Conservation (phyloP, 2,329 filamentous ascomycete genomes). For the Ambrosiella xylebori region DNA sequence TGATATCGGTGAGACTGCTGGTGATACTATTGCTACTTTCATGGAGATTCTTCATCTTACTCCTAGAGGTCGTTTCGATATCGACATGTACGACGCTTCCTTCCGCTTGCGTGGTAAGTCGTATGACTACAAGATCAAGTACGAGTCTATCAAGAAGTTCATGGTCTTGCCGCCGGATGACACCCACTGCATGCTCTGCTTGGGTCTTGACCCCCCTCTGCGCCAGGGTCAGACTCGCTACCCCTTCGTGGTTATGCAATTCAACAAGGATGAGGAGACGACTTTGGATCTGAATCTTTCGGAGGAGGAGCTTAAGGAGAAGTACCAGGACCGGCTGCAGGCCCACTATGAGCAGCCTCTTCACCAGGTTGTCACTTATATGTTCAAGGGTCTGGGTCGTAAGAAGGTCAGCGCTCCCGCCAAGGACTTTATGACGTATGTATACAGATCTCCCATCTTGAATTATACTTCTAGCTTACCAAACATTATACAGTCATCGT, state of each 20-base stretch:
- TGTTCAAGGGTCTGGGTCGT: constrained; percentile 84
- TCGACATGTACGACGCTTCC: constrained; percentile 97
- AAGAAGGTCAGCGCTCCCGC: constrained; percentile 92
- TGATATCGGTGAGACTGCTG: constrained; percentile 97
- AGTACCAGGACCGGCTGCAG: constrained; percentile 81
- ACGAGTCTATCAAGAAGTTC: constrained; percentile 95
- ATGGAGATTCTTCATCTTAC: constrained; percentile 93
- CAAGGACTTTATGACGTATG: constrained; percentile 72
- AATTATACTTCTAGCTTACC: not conserved
- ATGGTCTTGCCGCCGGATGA: constrained; percentile 98
- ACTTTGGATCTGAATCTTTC: constrained; percentile 93
- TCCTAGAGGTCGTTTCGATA: constrained; percentile 87
- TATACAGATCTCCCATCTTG: constrained; percentile 8
- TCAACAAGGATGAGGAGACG: constrained; percentile 94
- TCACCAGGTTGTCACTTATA: constrained; percentile 82
- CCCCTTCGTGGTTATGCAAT: constrained; percentile 97
- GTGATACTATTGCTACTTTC: constrained; percentile 95
- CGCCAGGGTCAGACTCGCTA: constrained; percentile 96
- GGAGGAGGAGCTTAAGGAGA: constrained; percentile 63
- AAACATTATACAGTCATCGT: constrained; percentile 45
- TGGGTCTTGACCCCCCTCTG: constrained; percentile 85
- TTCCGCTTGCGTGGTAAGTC: constrained; percentile 97
- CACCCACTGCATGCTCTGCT: constrained; percentile 81
- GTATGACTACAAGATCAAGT: constrained; percentile 99
- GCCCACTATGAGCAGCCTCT: constrained; percentile 86